Conservation (phyloP, 2,329 filamentous ascomycete species). For the Aspergillus fischeri region DNA sequence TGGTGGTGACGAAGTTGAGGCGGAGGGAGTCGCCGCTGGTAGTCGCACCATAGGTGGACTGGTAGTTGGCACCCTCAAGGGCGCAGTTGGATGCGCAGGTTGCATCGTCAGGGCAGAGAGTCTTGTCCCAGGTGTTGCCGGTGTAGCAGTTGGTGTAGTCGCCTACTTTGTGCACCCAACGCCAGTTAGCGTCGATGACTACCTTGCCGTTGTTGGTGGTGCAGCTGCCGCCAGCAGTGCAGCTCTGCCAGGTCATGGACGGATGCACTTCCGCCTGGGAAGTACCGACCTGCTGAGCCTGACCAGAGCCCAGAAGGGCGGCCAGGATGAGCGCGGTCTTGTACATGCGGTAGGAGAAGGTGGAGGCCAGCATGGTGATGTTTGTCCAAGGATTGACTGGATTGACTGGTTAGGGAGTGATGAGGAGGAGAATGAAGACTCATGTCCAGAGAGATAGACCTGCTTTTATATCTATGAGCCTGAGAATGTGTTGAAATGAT, state of each 20-base stretch:
- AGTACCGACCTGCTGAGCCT: slow-evolving; percentile 22
- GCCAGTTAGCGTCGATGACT: slow-evolving; percentile 55
- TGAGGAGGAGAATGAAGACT: not conserved
- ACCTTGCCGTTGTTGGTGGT: slow-evolving; percentile 48
- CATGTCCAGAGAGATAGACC: not conserved
- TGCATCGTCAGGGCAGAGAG: slow-evolving; percentile 46
- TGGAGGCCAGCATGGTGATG: slow-evolving; percentile 5
- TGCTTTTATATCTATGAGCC: not conserved
- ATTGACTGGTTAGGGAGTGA: not conserved
- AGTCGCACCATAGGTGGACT: slow-evolving; percentile 49
- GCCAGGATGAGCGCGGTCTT: slow-evolving; percentile 13
- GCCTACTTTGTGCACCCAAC: slow-evolving; percentile 50
- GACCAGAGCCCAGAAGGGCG: slow-evolving; percentile 9
- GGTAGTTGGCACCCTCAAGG: slow-evolving; percentile 55
- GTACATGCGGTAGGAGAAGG: slow-evolving; percentile 11
- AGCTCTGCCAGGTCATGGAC: slow-evolving; percentile 48
- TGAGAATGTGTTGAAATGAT: no score
- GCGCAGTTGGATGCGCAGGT: slow-evolving; percentile 55
- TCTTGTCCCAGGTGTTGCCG: slow-evolving; percentile 49
- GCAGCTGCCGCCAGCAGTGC: slow-evolving; percentile 49
- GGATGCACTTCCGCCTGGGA: slow-evolving; percentile 40
- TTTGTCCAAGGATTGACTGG: not conserved
- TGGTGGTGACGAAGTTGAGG: slow-evolving; percentile 46
- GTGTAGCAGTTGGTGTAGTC: slow-evolving; percentile 56
- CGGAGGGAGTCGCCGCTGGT: slow-evolving; percentile 47